A percentile compares a stretch with the other conserved stretches of the same genome.
Evolutionary conservation across 2,329 filamentous ascomycete species (phyloP).

Genomic region (Alternaria viburni): DNA sequence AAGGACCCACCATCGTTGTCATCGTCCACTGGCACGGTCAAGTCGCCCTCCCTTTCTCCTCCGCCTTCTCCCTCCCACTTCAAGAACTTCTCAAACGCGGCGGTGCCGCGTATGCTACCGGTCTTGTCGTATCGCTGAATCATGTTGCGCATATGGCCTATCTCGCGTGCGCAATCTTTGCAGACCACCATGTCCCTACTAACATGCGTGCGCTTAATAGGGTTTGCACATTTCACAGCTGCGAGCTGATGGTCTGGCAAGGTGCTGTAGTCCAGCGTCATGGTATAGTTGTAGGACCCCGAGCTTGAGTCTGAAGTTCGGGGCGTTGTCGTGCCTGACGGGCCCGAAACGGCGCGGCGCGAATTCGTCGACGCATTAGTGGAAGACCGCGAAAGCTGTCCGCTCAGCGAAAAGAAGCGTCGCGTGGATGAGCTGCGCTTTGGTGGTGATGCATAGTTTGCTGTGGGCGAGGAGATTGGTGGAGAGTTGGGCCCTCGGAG

Average conservation of each 20-base stretch:
- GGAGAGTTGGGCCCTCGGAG: constrained; percentile 39
- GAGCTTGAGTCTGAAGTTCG: constrained; percentile 21
- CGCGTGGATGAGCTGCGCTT: constrained; percentile 31
- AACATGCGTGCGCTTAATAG: constrained; percentile 28
- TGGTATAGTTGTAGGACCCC: constrained; percentile 14
- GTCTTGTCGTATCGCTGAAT: constrained; percentile 38
- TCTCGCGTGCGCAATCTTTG: constrained; percentile 33
- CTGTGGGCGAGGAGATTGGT: constrained; percentile 24
- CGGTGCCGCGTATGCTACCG: constrained; percentile 37
- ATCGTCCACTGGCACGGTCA: constrained; percentile 29
- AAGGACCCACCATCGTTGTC: constrained; percentile 9
- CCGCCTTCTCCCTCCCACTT: constrained; percentile 29
- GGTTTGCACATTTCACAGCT: constrained; percentile 24
- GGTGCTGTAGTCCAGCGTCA: constrained; percentile 24
- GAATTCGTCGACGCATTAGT: constrained; percentile 25
- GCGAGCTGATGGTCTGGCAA: constrained; percentile 37
- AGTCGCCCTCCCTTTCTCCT: constrained; percentile 21
- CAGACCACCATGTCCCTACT: constrained; percentile 38
- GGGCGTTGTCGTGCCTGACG: constrained; percentile 13
- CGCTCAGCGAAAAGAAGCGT: constrained; percentile 34
- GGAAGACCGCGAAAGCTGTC: constrained; percentile 31
- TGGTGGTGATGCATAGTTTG: constrained; percentile 16
- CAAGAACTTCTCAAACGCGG: constrained; percentile 39
- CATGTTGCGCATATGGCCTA: constrained; percentile 41
- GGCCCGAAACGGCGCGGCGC: constrained; percentile 27